Evolutionary conservation across 257 asterid species (phyloP).

Genomic region (Petunia secreta): DNA sequence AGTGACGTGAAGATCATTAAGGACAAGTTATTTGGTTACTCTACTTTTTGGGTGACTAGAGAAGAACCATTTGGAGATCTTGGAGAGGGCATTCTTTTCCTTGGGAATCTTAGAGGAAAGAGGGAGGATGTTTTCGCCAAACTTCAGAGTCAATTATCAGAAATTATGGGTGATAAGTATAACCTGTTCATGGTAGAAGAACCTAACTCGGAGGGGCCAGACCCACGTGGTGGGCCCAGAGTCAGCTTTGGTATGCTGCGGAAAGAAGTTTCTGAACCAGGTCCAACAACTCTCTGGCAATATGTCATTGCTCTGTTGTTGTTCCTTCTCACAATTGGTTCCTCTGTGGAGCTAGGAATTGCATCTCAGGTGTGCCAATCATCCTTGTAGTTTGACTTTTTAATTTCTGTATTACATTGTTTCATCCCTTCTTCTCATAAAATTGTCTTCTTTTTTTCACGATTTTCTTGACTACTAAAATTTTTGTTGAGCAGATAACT

Average conservation of each 20-base stretch:
- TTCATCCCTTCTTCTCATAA: conserved; percentile 11
- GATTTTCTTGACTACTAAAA: background rate
- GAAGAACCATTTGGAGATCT: conserved; percentile 94
- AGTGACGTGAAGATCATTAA: conserved; percentile 75
- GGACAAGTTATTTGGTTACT: conserved; percentile 87
- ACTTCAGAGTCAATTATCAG: conserved; percentile 75
- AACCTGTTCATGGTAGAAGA: conserved; percentile 95
- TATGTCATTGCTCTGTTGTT: conserved; percentile 84
- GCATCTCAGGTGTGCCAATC: conserved; percentile 77
- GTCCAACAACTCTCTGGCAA: conserved; percentile 91
- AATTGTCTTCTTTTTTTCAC: background rate
- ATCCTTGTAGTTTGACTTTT: conserved; percentile 15
- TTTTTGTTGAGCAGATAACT: conserved; percentile 59
- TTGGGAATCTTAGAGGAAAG: conserved; percentile 90
- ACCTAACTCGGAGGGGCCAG: conserved; percentile 87
- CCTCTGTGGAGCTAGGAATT: conserved; percentile 90
- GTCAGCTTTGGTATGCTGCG: conserved; percentile 95
- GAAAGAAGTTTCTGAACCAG: conserved; percentile 94
- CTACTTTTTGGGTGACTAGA: conserved; percentile 92
- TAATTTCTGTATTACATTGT: background rate
- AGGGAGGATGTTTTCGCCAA: conserved; percentile 78
- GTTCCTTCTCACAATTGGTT: conserved; percentile 86
- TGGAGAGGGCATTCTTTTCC: conserved; percentile 86
- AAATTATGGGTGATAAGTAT: conserved; percentile 84
- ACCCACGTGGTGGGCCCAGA: conserved; percentile 97